A percentile compares a stretch with the other conserved stretches of the same genome.
These are phyloP conservation scores for Colletotrichum chrysophilum DNA, from an alignment of 2,329 filamentous ascomycete genomes.

Conservation along the genomic window DNA sequence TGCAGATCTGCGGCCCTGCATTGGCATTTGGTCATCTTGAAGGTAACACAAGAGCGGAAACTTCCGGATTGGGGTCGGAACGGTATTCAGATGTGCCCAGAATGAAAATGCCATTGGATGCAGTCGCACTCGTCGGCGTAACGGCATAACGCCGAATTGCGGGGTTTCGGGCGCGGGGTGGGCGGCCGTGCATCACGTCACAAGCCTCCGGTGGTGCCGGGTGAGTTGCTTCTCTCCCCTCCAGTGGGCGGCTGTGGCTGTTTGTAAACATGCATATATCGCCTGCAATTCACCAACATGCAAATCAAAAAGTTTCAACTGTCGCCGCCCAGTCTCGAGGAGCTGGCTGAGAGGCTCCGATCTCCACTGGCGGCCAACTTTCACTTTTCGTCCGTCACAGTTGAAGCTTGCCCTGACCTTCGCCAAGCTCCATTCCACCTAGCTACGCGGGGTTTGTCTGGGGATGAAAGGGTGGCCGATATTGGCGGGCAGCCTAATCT, in stretches of 20 bases:
- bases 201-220: background rate
- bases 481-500: constrained; percentile 49
- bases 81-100: background rate
- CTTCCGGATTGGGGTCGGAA: background rate
- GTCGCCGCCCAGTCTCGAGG: constrained; percentile 29
- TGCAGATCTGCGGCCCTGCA: background rate
- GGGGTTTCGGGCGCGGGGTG: background rate
- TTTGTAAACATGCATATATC: background rate
- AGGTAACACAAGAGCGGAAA: background rate
- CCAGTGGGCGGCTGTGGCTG: background rate
- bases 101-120: background rate
- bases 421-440: constrained; percentile 40
- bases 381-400: constrained; percentile 23
- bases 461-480: constrained; percentile 44
- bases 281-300: background rate
- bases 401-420: constrained; percentile 40
- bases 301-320: constrained; percentile 25
- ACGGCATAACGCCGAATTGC: background rate
- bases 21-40: background rate
- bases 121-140: background rate
- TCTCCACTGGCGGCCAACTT: constrained; percentile 27
- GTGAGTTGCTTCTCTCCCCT: background rate
- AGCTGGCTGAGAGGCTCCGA: constrained; percentile 25
- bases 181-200: background rate
- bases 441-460: constrained; percentile 42